Base-by-base conservation (phyloP, 305 asterid species). In the Rubia balearica region DNA sequence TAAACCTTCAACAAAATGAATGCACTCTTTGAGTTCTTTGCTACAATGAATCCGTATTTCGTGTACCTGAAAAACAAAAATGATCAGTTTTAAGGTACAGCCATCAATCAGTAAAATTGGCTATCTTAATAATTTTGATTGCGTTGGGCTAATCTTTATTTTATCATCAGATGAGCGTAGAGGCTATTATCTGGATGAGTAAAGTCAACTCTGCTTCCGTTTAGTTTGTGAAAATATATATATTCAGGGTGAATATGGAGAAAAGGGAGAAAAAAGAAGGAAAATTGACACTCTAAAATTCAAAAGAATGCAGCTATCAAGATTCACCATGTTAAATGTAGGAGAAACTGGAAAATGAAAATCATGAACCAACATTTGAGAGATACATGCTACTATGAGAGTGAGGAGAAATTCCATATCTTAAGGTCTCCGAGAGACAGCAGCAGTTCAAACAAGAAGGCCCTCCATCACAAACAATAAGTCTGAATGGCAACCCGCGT, bases 11-110 rank as follows among this genome's bases (percentile, higher is more conserved):
- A 75, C 68, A 59, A 61, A 77, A 72, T 70, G 74, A 3, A 81
- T 56, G 67, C 74, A 72, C 45, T 84, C 78, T 79, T 78, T 75
- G 46, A 85, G 73, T 81, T 78, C 85, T 79, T 82, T 76, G 68
- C 73, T 77, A 71, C 87, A 87, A 43, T 73, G 74, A 67, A 66
- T 74, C 90, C 84, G 86, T 48, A 71, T 79, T 65, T 75, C 84
- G 40, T 76, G 81, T 13, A 78, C 88, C 98, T 92, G 84, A 65
- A 67, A 70, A 65, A 67, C 53, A 72, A 8, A 70, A 43, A 24
- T 40, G 67, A 57, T 45, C 68, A 73, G 74, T 71, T 13, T 70
- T 48, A 59, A 65, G 59, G n/a, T 56, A 36, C 46, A 74, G 21
- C 53, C 55, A 63, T 17, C 30, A 27, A 68, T 59, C 13, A 19